Evolutionary conservation across 2,329 filamentous ascomycete genomes (phyloP).

Genomic region (Sporothrix inflata): DNA sequence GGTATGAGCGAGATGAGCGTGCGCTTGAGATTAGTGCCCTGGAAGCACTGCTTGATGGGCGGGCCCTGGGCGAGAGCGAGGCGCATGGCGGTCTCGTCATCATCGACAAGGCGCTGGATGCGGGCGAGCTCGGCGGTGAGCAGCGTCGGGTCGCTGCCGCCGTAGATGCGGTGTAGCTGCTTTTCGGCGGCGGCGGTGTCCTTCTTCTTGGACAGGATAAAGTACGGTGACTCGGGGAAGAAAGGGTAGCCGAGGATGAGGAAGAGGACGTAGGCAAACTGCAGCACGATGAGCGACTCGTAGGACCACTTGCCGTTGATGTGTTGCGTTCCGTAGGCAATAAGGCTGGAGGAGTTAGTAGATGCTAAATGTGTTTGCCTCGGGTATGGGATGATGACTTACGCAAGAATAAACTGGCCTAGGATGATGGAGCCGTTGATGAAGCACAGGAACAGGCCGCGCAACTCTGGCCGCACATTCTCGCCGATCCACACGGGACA

Average conservation of each 20-base stretch:
- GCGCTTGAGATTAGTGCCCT: conserved; percentile 17
- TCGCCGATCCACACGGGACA: conserved; percentile 21
- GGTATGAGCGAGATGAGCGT: conserved; percentile 1
- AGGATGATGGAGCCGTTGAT: conserved; percentile 20
- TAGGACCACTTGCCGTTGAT: conserved; percentile 21
- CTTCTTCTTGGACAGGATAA: conserved; percentile 3
- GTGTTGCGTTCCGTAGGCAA: conserved; percentile 1
- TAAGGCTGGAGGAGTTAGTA: neutral
- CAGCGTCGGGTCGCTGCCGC: neutral
- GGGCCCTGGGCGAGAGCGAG: neutral
- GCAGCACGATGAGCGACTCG: conserved; percentile 12
- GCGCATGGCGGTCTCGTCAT: neutral
- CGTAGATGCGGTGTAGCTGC: neutral
- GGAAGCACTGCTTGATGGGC: conserved; percentile 19
- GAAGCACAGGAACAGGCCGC: conserved; percentile 19
- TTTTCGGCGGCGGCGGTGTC: neutral
- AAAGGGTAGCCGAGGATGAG: conserved; percentile 15
- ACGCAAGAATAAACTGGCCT: conserved; percentile 17
- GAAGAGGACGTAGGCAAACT: neutral
- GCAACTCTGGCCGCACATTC: conserved; percentile 21
- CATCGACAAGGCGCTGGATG: conserved; percentile 11
- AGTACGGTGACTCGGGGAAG: conserved; percentile 24
- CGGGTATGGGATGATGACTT: neutral
- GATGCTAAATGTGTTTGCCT: neutral
- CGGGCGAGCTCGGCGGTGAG: conserved; percentile 2